Evolutionary conservation across 2,329 filamentous ascomycete genomes (phyloP), one percentile per base, ranked within the genome.

Genomic region (Fusarium robinianum): DNA sequence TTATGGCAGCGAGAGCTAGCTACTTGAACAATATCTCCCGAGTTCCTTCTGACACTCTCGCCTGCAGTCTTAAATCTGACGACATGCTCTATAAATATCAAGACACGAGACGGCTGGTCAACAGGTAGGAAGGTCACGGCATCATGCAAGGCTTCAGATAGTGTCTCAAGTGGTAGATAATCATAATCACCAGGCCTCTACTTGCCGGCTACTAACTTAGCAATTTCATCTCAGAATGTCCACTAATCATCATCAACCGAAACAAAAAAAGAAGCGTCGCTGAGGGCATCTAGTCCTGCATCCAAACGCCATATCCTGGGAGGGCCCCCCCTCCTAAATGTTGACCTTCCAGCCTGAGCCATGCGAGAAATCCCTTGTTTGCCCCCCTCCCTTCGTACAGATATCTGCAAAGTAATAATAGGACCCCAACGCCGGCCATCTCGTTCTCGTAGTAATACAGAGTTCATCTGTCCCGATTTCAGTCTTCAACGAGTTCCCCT

Each of bases 401-500:
- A 35, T 30, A 36, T 35, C 38, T 36, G 34, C 29, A 47, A 48
- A 44, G 43, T 31, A 48, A 38, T 39, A 31, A 22, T 48, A 55
- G 42, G 34, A 47, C 39, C 44, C 14, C 33, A 59, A 60, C 57
- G 51, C 57, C 57, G n/a, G n/a, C n/a, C n/a, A n/a, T 47, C 44
- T 49, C 53, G 48, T 34, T 46, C 37, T 35, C 33, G 25, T 57
- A 53, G 33, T 52, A 23, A 40, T 51, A 57, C 44, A 58, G 33
- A 40, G 21, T 39, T 30, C 40, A 26, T 46, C 19, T 30, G 36
- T 36, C 26, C 19, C 10, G 24, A 16, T n/a, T 23, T 49, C 43
- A 67, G 23, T 67, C 64, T 46, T 72, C 69, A 21, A 70, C 57
- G 24, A 77, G 67, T 53, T 77, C 75, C 21, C 75, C 75, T 46